Evolutionary conservation across 2,329 filamentous ascomycete species (phyloP), one percentile per base, ranked within the genome.

Genomic region (Botryosphaeria dothidea): DNA sequence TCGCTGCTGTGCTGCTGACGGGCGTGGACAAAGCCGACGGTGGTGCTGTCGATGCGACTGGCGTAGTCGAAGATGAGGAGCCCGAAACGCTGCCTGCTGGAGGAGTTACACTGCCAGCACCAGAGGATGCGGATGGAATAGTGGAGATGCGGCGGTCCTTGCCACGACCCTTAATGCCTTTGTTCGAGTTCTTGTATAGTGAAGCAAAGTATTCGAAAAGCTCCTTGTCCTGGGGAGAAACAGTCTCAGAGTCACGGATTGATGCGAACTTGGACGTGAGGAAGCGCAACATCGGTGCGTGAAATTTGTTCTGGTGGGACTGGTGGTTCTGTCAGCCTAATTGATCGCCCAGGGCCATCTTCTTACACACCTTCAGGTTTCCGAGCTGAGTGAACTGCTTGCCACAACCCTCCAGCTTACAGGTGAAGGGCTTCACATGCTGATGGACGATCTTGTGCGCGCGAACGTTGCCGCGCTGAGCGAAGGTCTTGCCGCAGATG

Each of bases 111-210:
- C 36, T 41, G 46, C 31, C 15, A 13, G 48, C 21, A 6, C 29
- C 52, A 23, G 49, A 57, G 4, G 74, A 72, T 46, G 56, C 19
- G 4, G 54, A 60, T 1, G 71, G 69, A 2, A 73, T 68, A 29
- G 73, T 66, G 11, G 77, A 78, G 69, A 93, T 90, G 65, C 88
- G 88, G 65, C 92, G 85, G 70, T 93, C 91, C 75, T 94, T 95
- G 48, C 95, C 95, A 51, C 95, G 88, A 11, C 95, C 95, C 79
- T 97, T 98, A 82, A 98, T 97, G 1, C 95, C 95, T 78, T 97
- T 97, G 85, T 98, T 98, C 80, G 91, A 93, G 80, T 98, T 96
- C 82, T 96, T 97, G 84, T 97, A 97, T n/a, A 97, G 83, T 0
- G 85, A 85, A 3, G 89, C 86, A 74, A 98, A 95, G 79, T 97